phyloP scores from a whole-genome alignment of 805 yeast species.

The Candida maris region DNA sequence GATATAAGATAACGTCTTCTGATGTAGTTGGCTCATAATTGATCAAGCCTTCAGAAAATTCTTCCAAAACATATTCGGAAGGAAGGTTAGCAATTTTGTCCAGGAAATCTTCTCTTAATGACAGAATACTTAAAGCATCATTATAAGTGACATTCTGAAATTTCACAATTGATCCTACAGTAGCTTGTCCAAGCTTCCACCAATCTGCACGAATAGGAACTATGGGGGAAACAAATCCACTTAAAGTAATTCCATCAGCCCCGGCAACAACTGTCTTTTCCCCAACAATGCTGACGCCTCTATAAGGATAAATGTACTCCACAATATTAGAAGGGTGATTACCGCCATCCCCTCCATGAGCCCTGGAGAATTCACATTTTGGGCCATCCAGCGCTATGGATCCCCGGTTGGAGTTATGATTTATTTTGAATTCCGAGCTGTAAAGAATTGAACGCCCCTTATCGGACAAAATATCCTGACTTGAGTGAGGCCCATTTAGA shows the following conservation, averaged over 20 bases:
- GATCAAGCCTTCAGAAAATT: slow-evolving; percentile 62
- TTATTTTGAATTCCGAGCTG: slow-evolving; percentile 80
- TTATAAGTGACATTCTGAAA: slow-evolving; percentile 75
- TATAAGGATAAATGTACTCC: slow-evolving; percentile 92
- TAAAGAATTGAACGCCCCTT: slow-evolving; percentile 77
- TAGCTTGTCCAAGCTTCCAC: slow-evolving; percentile 98
- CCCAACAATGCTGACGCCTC: slow-evolving; percentile 96
- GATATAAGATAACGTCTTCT: slow-evolving; percentile 6
- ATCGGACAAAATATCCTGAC: slow-evolving; percentile 84
- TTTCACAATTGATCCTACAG: slow-evolving; percentile 81
- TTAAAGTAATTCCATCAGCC: slow-evolving; percentile 95
- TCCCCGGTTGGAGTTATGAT: slow-evolving; percentile 93
- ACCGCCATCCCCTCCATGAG: slow-evolving; percentile 97
- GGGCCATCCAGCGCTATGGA: slow-evolving; percentile 95
- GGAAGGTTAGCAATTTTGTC: slow-evolving; percentile 31
- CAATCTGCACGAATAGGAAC: slow-evolving; percentile 92
- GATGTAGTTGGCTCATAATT: slow-evolving; percentile 30
- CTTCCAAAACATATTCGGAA: slow-evolving; percentile 40
- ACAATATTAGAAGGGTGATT: slow-evolving; percentile 98
- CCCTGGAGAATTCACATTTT: slow-evolving; percentile 92
- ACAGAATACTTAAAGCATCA: slow-evolving; percentile 62
- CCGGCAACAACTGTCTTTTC: slow-evolving; percentile 96
- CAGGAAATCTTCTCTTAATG: slow-evolving; percentile 53
- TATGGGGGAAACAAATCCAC: slow-evolving; percentile 96
- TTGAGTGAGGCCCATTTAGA: slow-evolving; percentile 95